Base-by-base conservation (phyloP, 495 filamentous ascomycete genomes). In the Daldinia grandis region DNA sequence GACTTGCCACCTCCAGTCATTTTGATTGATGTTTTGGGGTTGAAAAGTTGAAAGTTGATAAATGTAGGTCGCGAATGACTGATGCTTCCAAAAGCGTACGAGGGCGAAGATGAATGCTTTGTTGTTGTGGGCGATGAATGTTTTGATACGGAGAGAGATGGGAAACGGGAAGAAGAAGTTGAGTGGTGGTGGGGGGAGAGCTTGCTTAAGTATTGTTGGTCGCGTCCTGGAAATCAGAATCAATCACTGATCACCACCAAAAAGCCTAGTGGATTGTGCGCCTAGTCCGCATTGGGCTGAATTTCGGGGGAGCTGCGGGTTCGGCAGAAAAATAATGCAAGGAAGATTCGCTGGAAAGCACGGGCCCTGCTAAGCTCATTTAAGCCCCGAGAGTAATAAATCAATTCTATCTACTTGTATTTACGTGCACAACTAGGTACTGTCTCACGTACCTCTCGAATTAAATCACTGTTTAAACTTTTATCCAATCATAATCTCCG, bases 1-100 rank as follows among this genome's bases (percentile, higher is more conserved):
- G 94, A 98, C 86, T 98, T 98, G 86, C 94, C 93, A 86, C 90
- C 91, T 83, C 89, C 90, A 92, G 94, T 97, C 94, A 98, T 98
- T 90, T 93, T 97, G 91, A 88, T 80, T 60, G 80, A 76, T 81
- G 71, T 76, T 81, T 74, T 79, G 61, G 25, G 25, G 31, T 31
- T 58, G 28, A 58, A 66, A 71, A 71, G 56, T 37, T 69, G 73
- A 57, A 47, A 57, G 33, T 72, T 79, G 68, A 72, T 72, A 74
- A 72, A 76, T 74, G 64, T 57, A 67, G 38, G 56, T 42, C 54
- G 54, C 30, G 56, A 66, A 24, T 15, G 49, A 54, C 53, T 61
- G 64, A 66, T 77, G 66, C 72, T 74, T 21, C 31, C 15, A 68
- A 71, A 27, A 61, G 63, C 66, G 60, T 62, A 31, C n/a, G 62